Percentiles rank a stretch among this genome's conserved stretches.
Conservation (phyloP, 345 rosid genomes). For the Cardamine chenopodiifolia region DNA sequence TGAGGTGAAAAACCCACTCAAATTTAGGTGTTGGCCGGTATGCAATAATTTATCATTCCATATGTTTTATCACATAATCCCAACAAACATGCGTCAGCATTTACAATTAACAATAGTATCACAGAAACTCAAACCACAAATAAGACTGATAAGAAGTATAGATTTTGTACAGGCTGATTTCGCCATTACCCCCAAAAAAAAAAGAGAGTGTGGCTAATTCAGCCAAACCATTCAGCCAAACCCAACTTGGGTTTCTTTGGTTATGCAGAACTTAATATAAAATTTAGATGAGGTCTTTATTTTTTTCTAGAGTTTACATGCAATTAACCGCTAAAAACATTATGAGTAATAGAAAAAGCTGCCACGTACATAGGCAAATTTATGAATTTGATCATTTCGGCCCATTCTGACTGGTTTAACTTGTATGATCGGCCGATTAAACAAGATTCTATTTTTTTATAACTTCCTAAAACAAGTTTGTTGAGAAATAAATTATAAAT, state of each 20-base stretch:
- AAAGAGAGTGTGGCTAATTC: background rate
- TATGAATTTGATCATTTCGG: background rate
- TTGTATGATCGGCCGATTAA: background rate
- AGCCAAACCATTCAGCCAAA: background rate
- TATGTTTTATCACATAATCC: constrained; percentile 7
- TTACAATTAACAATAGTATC: background rate
- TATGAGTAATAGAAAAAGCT: background rate
- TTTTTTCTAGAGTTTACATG: background rate
- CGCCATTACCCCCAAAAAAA: background rate
- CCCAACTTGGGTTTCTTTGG: background rate
- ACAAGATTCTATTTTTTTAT: background rate
- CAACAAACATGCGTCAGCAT: constrained; percentile 15
- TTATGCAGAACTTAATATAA: background rate
- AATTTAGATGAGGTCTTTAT: background rate
- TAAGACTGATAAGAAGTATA: too few relatives aligned
- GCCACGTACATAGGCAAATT: background rate
- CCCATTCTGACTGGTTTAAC: background rate
- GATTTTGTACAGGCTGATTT: too few relatives aligned
- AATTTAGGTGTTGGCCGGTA: constrained; percentile 20
- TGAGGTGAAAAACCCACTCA: constrained; percentile 38
- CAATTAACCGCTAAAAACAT: background rate
- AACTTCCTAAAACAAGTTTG: background rate
- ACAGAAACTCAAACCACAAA: background rate
- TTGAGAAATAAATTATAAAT: background rate
- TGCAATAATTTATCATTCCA: constrained; percentile 24